A percentile compares a stretch with the other conserved stretches of the same genome.
phyloP scores from a whole-genome alignment of 306 rosid genomes.

The Fragaria nilgerrensis region DNA sequence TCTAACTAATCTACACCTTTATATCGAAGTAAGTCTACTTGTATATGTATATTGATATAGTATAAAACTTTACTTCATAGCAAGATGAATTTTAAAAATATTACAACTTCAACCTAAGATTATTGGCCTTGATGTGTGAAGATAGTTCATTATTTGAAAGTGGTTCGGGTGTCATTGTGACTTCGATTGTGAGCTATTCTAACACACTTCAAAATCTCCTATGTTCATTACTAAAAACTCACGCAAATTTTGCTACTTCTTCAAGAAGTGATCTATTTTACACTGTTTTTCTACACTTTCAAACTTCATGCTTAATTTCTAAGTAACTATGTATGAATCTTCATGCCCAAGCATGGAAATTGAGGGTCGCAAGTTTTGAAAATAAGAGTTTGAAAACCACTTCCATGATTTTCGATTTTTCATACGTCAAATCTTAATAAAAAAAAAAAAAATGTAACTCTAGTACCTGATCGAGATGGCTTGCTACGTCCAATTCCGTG shows the following conservation, averaged over 20 bases:
- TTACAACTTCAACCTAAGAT: background rate
- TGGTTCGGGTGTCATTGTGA: background rate
- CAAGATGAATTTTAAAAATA: background rate
- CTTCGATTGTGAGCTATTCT: background rate
- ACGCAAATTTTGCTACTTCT: background rate
- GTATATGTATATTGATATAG: no score
- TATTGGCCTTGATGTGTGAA: no score
- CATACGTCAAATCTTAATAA: no score
- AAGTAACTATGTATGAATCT: background rate
- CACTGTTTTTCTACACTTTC: background rate
- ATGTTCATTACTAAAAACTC: background rate
- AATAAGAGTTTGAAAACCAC: no score
- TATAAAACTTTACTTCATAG: no score
- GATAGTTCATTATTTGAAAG: background rate
- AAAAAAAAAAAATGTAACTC: no score
- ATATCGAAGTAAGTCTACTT: no score
- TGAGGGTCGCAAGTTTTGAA: background rate
- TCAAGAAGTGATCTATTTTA: background rate
- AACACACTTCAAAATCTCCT: background rate
- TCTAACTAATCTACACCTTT: no score
- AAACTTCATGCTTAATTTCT: background rate
- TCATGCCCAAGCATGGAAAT: background rate
- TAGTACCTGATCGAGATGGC: slow-evolving; percentile 46
- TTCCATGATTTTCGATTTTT: no score
- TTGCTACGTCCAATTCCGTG: slow-evolving; percentile 61